Evolutionary conservation across 805 yeast genomes (phyloP), one percentile per base, ranked within the genome.

Genomic region (Candida golubevii): DNA sequence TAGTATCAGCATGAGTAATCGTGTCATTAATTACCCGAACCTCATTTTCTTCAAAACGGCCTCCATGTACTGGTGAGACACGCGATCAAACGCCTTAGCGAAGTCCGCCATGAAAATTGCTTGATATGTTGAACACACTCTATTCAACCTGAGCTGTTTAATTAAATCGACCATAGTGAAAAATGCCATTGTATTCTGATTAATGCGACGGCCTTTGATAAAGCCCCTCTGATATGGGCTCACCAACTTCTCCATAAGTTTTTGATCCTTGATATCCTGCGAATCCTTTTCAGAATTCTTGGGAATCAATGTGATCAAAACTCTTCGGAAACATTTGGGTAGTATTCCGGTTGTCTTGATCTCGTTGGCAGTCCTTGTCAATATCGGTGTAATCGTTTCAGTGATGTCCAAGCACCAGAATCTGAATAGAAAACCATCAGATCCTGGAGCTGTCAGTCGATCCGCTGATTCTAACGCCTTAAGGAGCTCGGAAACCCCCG

Each of bases 1-100:
- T n/a, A 45, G 26, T n/a, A 40, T 36, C 38, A 41, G 40, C 48
- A 41, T 45, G 15, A 43, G n/a, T 18, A 39, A 33, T 6, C 30
- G 7, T 7, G 26, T 12, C 26, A 43, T 28, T 6, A 8, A 15
- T 10, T 6, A 33, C 1, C 39, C 36, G 9, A 43, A 15, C 3
- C 42, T 33, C 42, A 34, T 38, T 18, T 34, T 27, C 27, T 12
- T n/a, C n/a, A 42, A 23, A 8, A 34, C 38, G 4, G 29, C 32
- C 10, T 26, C 12, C 18, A 38, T 10, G 26, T 33, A 38, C 7
- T 18, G 37, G 18, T 43, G 46, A 8, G 26, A 34, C 10, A 38
- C 28, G 8, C 39, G 32, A 18, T 41, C 44, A 26, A 41, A 31
- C 6, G 39, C 44, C 29, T 41, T 41, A 7, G 44, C 35, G 39